Percentiles rank a stretch among this genome's conserved stretches.
Evolutionary conservation across 2,329 filamentous ascomycete genomes (phyloP).

Genomic region (Calonectria multiphialidica): DNA sequence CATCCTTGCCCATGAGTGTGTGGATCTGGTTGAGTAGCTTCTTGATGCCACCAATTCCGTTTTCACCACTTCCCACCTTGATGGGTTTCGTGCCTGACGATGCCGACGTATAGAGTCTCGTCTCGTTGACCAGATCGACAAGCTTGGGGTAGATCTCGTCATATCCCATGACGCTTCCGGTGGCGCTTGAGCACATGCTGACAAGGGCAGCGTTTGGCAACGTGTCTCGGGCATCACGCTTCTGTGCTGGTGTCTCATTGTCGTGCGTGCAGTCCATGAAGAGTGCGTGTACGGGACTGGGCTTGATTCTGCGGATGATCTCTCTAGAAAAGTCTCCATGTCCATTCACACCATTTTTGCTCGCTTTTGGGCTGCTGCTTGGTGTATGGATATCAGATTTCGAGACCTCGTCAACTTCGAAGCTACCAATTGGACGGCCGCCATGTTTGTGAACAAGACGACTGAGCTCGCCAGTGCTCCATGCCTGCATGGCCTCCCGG

Average conservation of each 20-base stretch:
- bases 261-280: slow-evolving; percentile 99
- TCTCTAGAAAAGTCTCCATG: slow-evolving; percentile 63
- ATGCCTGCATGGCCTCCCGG: slow-evolving; percentile 97
- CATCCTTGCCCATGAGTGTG: slow-evolving; percentile 93
- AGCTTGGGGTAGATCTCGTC: slow-evolving; percentile 95
- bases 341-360: slow-evolving; percentile 41
- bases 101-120: slow-evolving; percentile 81
- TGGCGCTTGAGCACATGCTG: slow-evolving; percentile 94
- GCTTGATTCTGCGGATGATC: slow-evolving; percentile 83
- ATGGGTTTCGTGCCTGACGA: slow-evolving; percentile 73
- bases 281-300: slow-evolving; percentile 89
- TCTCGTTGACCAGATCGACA: slow-evolving; percentile 94
- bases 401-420: slow-evolving; percentile 90
- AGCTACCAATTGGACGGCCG: slow-evolving; percentile 94
- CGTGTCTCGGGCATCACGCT: slow-evolving; percentile 93
- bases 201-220: slow-evolving; percentile 94
- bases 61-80: slow-evolving; percentile 76
- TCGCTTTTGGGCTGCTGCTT: slow-evolving; percentile 46
- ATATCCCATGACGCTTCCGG: slow-evolving; percentile 97
- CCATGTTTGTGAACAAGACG: slow-evolving; percentile 93
- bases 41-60: slow-evolving; percentile 91
- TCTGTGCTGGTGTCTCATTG: slow-evolving; percentile 96
- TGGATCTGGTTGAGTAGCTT: slow-evolving; percentile 96
- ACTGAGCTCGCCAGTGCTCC: slow-evolving; percentile 94
- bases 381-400: slow-evolving; percentile 63